Conservation (phyloP, 1,284 basidiomycete genomes). For the Sporisorium reilianum region DNA sequence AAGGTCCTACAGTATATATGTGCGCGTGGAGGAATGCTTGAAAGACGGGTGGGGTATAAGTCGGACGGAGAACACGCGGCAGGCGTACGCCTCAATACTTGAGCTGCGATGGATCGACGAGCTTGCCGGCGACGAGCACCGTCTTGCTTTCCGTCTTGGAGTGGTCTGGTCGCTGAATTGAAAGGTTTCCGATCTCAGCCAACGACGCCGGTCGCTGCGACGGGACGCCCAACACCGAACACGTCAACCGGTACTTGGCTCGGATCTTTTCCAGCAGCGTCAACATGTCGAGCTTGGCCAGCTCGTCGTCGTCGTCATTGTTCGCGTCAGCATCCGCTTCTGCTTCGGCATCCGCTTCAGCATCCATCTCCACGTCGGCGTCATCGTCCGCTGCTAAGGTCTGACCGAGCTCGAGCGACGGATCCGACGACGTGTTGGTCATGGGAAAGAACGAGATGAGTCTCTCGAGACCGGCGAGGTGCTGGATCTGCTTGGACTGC, state of each 20-base stretch:
- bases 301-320: conserved; percentile 36
- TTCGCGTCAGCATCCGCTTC: conserved; percentile 14
- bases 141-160: conserved; percentile 20
- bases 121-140: conserved; percentile 47
- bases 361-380: conserved; percentile 10
- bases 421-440: conserved; percentile 68
- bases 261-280: conserved; percentile 85
- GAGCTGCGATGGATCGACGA: conserved; percentile 52
- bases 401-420: conserved; percentile 46
- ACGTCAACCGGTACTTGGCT: conserved; percentile 86
- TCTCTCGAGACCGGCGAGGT: conserved; percentile 77
- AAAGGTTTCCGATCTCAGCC: conserved; percentile 8
- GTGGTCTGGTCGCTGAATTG: not conserved
- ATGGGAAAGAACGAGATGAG: conserved; percentile 82
- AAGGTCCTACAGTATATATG: too few species aligned
- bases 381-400: conserved; percentile 9
- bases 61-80: not conserved
- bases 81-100: conserved; percentile 18
- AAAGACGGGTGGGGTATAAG: too few species aligned
- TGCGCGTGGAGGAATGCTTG: too few species aligned
- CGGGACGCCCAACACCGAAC: conserved; percentile 82
- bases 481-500: conserved; percentile 72
- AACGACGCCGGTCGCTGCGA: conserved; percentile 69
- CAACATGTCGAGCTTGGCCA: conserved; percentile 76
- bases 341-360: conserved; percentile 58